Conservation (phyloP, 805 yeast genomes). For the Yamadazyma philogaea region DNA sequence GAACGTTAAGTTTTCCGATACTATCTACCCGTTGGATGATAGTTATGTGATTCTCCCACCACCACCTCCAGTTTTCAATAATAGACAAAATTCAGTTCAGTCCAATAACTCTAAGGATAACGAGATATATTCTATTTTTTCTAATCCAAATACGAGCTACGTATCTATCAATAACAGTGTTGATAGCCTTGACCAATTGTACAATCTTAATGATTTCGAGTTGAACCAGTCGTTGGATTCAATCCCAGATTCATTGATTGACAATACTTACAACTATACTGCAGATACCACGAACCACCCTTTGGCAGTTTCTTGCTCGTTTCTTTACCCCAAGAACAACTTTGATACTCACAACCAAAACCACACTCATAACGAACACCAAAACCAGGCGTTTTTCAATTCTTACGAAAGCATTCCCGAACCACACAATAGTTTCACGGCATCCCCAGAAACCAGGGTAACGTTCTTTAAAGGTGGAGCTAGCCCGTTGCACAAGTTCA, state of each 20-base stretch:
- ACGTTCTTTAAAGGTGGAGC: not conserved
- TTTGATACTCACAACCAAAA: conserved; percentile 13
- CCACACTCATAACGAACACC: conserved; percentile 3
- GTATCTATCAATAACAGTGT: conserved; percentile 11
- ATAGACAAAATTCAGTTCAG: conserved; percentile 15
- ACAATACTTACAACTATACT: not conserved
- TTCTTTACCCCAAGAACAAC: conserved; percentile 5
- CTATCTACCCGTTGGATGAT: not conserved
- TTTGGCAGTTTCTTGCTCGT: conserved; percentile 2
- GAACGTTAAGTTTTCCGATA: conserved; percentile 1
- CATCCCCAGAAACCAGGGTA: not conserved
- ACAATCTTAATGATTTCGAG: conserved; percentile 24
- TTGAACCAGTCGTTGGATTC: conserved; percentile 24
- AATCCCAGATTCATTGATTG: conserved; percentile 22
- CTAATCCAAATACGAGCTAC: conserved; percentile 13
- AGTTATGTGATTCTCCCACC: conserved; percentile 14
- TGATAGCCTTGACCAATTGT: conserved; percentile 19
- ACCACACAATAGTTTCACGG: not conserved
- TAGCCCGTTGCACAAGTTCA: conserved; percentile 5
- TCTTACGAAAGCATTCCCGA: conserved; percentile 8
- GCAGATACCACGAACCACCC: conserved; percentile 1
- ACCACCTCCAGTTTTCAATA: conserved; percentile 20
- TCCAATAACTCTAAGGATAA: conserved; percentile 14
- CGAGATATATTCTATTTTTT: conserved; percentile 15
- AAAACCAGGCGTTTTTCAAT: conserved; percentile 7